Evolutionary conservation across 805 yeast genomes (phyloP).

Genomic region (Kazachstania kunashirensis): DNA sequence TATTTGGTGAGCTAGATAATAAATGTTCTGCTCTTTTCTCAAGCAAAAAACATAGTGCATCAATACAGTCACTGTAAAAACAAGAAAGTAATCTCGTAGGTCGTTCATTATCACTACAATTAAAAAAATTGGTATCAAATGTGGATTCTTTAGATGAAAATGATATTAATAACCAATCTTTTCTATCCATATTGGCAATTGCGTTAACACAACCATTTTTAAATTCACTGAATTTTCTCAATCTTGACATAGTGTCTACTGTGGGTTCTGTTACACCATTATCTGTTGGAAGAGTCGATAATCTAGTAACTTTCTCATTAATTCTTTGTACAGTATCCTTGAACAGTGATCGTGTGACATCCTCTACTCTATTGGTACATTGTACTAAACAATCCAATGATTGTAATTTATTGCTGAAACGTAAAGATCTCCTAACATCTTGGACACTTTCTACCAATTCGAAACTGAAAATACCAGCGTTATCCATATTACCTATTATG

Average conservation of each 20-base stretch:
- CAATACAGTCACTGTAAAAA: constrained; percentile 69
- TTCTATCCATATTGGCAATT: constrained; percentile 44
- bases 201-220: constrained; percentile 40
- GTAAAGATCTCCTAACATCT: constrained; percentile 28
- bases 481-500: constrained; percentile 35
- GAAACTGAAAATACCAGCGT: constrained; percentile 45
- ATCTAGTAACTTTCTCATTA: constrained; percentile 39
- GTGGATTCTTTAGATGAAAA: constrained; percentile 27
- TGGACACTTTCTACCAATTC: constrained; percentile 47
- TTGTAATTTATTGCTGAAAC: constrained; percentile 19
- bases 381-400: constrained; percentile 16
- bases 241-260: constrained; percentile 59
- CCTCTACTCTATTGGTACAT: constrained; percentile 19
- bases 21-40: constrained; percentile 46
- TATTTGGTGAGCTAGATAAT: constrained; percentile 12
- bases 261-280: constrained; percentile 62
- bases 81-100: constrained; percentile 47
- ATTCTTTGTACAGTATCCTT: constrained; percentile 48
- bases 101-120: constrained; percentile 4
- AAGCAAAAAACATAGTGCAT: constrained; percentile 54
- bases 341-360: constrained; percentile 37
- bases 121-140: constrained; percentile 8
- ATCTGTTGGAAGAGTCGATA: constrained; percentile 50
- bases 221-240: constrained; percentile 57
- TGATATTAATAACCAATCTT: constrained; percentile 53